Evolutionary conservation across 2,329 filamentous ascomycete genomes (phyloP).

Genomic region (Scedosporium boydii): DNA sequence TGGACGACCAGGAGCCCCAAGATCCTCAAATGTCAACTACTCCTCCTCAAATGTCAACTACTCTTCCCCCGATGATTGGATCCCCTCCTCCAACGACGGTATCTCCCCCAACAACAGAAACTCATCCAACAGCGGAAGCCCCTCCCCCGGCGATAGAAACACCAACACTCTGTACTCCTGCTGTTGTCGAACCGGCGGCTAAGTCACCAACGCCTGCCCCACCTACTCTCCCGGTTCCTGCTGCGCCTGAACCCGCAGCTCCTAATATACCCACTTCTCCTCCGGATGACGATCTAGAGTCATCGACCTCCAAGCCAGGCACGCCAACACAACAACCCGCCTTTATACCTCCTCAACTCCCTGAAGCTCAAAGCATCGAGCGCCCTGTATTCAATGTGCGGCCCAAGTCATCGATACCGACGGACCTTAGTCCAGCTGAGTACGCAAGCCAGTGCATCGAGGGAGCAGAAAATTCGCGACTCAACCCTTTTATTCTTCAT

Average conservation of each 20-base stretch:
- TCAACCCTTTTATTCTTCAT: slow-evolving; percentile 85
- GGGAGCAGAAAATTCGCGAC: slow-evolving; percentile 78
- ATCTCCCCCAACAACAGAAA: no score
- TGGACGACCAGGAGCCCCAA: no score
- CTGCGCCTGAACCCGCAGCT: slow-evolving; percentile 13
- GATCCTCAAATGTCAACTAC: no score
- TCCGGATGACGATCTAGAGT: background rate
- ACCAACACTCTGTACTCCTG: no score
- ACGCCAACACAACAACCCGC: background rate
- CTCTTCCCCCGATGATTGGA: no score
- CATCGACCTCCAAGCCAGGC: background rate
- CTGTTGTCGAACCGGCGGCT: background rate
- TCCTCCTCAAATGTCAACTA: no score
- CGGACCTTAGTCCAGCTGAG: slow-evolving; percentile 58
- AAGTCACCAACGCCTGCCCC: slow-evolving; percentile 13
- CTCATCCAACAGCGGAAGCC: no score
- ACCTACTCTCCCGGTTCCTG: slow-evolving; percentile 20
- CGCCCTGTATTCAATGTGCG: slow-evolving; percentile 43
- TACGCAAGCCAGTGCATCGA: slow-evolving; percentile 89
- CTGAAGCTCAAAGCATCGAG: background rate
- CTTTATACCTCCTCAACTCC: background rate
- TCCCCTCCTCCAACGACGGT: no score
- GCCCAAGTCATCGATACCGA: slow-evolving; percentile 76
- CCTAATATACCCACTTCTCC: background rate
- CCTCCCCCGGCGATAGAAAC: no score